Base-by-base conservation (phyloP, 1,284 basidiomycete genomes). In the Ustilago crameri region DNA sequence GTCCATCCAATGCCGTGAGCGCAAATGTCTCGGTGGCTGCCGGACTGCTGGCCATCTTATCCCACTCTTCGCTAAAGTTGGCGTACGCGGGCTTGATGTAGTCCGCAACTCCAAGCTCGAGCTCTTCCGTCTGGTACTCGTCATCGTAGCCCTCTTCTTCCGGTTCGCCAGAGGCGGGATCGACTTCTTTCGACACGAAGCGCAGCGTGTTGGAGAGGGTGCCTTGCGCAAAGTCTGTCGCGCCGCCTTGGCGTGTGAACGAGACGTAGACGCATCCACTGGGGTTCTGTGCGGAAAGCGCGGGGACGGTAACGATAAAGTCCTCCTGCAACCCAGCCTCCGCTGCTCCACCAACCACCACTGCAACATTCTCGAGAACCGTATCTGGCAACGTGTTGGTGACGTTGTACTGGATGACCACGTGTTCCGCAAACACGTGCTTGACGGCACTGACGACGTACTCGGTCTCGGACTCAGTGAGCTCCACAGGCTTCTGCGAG, bases 331-430 rank as follows among this genome's bases (percentile, higher is more conserved):
- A 85, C 1, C 90, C 91, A 15, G 87, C 86, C 35, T 85, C 85
- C 24, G 93, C 93, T 70, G 90, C 88, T 90, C 98, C 95, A 75
- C 93, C 88, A 12, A 98, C 92, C n/a, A 93, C 91, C 20, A 83
- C 79, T 12, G 73, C 78, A 18, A 96, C 93, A 76, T 95, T 90
- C 84, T 98, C 96, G 63, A 99, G 87, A 5, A 98, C 91, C 3
- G 93, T 95, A 83, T 99, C 96, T n/a, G 93, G 90, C 54, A 99
- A 88, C n/a, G 96, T 98, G 84, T 98, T 98, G 60, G 93, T 93
- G 51, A 98, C 90, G 85, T 98, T 97, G 89, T 93, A 98, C 91
- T 98, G 76, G 44, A 76, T 56, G 40, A 99, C 95, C 66, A 98
- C 84, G 83, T 98, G 93, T 67, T 94, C 92, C 83, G 90, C 91